These are phyloP conservation scores for Brassica balearica DNA, from an alignment of 441 rosid species.

Conservation along the genomic window DNA sequence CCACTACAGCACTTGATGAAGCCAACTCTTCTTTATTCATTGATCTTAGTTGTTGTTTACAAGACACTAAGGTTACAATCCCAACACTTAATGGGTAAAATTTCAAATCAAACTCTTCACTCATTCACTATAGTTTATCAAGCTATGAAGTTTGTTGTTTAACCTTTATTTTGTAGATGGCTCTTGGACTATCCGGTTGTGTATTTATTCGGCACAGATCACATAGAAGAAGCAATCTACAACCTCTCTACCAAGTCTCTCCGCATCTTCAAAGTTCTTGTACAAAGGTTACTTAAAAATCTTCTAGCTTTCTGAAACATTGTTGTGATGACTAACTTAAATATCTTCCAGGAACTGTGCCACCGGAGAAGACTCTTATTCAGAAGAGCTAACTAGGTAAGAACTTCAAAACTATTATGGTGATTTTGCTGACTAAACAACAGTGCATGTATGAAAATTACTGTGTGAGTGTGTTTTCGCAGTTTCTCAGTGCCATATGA, in stretches of 20 bases:
- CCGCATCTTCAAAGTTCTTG: slow-evolving; percentile 68
- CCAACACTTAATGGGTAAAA: slow-evolving; percentile 92
- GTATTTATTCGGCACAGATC: slow-evolving; percentile 84
- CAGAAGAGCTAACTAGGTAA: slow-evolving; percentile 82
- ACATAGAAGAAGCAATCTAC: slow-evolving; percentile 75
- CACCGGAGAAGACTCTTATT: slow-evolving; percentile 43
- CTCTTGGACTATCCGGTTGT: slow-evolving; percentile 90
- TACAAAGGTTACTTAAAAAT: slow-evolving; percentile 60
- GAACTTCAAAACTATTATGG: neutral
- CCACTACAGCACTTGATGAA: slow-evolving; percentile 35
- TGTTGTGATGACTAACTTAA: slow-evolving; percentile 28
- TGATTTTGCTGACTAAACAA: slow-evolving; percentile 13
- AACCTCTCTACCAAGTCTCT: slow-evolving; percentile 89
- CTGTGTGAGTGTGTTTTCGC: slow-evolving; percentile 11
- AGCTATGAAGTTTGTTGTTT: neutral
- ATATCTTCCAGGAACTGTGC: slow-evolving; percentile 52
- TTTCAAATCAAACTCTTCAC: slow-evolving; percentile 9
- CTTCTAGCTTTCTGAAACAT: slow-evolving; percentile 16
- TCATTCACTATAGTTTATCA: neutral
- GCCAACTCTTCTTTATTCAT: slow-evolving; percentile 51
- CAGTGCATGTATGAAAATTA: neutral
- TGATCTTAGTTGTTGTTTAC: slow-evolving; percentile 83
- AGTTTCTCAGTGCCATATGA: slow-evolving; percentile 95
- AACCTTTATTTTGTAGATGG: slow-evolving; percentile 62
- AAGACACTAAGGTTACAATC: slow-evolving; percentile 72